Evolutionary conservation across 1,139 yeast genomes (phyloP).

Genomic region (Pneumocystis jirovecii): DNA sequence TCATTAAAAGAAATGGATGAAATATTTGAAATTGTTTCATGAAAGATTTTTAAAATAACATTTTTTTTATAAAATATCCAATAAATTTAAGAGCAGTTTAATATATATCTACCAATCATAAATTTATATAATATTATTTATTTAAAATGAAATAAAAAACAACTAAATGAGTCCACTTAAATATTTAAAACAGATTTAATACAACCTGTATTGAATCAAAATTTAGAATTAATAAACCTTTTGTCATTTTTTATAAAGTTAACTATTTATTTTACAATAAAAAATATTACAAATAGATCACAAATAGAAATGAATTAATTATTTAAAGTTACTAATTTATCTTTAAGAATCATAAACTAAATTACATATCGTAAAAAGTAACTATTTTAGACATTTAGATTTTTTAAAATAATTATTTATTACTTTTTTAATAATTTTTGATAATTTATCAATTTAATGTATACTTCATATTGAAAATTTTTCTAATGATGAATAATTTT

Average conservation of each 20-base stretch:
- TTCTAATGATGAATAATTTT: background rate
- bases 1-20: background rate
- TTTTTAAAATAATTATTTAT: background rate
- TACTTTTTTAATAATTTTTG: background rate
- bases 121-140: too few relatives aligned
- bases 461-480: background rate
- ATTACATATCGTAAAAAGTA: background rate
- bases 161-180: background rate
- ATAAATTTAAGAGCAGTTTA: too few relatives aligned
- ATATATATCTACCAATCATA: too few relatives aligned
- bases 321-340: background rate
- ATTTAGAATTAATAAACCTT: background rate
- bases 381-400: background rate
- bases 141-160: background rate
- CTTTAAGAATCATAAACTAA: background rate
- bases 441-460: background rate
- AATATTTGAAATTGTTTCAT: background rate
- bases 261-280: background rate
- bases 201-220: constrained; percentile 1
- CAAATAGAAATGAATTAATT: background rate
- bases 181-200: constrained; percentile 1
- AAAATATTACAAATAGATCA: background rate
- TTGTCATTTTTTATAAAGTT: background rate
- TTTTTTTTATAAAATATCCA: background rate
- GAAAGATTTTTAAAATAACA: background rate